Base-by-base conservation (phyloP, 345 rosid species). In the Aurinia saxatilis region DNA sequence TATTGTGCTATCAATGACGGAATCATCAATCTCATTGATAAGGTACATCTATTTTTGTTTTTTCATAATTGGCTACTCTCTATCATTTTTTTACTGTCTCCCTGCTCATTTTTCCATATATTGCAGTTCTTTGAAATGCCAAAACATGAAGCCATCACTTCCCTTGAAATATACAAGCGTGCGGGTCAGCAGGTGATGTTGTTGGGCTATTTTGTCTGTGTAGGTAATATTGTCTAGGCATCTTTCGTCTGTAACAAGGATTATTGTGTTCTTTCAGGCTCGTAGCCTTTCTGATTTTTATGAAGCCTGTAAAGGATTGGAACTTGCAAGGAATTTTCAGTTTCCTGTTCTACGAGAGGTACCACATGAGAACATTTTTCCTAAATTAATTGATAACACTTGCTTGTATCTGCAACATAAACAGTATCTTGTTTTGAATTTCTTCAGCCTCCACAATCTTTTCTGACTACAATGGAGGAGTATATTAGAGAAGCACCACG, bases 61-160 rank as follows among this genome's bases (percentile, higher is more conserved):
- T 71, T 50, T 48, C 17, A 31, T 46, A 65, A 45, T 57, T 57
- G 30, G 12, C 13, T 46, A 55, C 52, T 39, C 36, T 55, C 15
- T 57, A 19, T 30, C 3, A 5, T 42, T 12, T 27, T 8, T n/a
- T 19, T 63, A 30, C 18, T 65, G 72, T 16, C 7, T 66, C 16
- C 63, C 47, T 51, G 55, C 31, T 6, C 5, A 7, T 7, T 48
- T 11, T 58, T 14, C 10, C 71, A 34, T 70, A 12, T 51, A 7
- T 66, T 81, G 76, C 89, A 95, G 96, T 90, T 90, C 74, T 90
- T 90, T 82, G 97, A 87, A 82, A 90, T 90, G 97, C 93, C 97
- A 65, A 86, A 91, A 50, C 97, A 90, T 55, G 97, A 90, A 79
- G 97, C 97, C 44, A 52, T 87, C 53, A 83, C 55, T 60, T 90